Evolutionary conservation across 148 eudicot genomes (phyloP).

Genomic region (Arctostaphylos glauca): DNA sequence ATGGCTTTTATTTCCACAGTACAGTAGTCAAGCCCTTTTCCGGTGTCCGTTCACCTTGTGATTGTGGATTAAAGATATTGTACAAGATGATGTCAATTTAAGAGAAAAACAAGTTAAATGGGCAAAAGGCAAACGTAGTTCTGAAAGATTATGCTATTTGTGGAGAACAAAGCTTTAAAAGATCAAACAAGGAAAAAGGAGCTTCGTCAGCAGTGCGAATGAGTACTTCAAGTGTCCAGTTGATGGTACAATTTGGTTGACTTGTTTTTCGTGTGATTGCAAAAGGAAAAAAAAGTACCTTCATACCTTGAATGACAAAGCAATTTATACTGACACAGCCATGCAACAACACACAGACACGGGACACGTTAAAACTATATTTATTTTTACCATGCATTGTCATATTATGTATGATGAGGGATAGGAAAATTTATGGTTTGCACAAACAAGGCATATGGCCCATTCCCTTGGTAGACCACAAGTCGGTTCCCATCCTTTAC

Average conservation of each 20-base stretch:
- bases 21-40: background rate
- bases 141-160: background rate
- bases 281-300: too few relatives aligned
- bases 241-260: background rate
- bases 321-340: too few relatives aligned
- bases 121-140: background rate
- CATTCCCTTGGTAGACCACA: too few relatives aligned
- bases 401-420: too few relatives aligned
- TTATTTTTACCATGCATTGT: too few relatives aligned
- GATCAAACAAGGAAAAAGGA: background rate
- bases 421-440: too few relatives aligned
- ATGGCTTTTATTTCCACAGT: background rate
- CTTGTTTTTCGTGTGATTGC: background rate
- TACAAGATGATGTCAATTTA: background rate
- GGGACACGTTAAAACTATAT: too few relatives aligned
- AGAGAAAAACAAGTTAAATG: background rate
- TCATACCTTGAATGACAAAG: too few relatives aligned
- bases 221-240: background rate
- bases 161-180: background rate
- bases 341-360: too few relatives aligned
- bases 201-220: background rate
- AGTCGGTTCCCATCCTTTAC: too few relatives aligned
- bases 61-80: background rate
- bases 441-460: too few relatives aligned
- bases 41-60: background rate